These are phyloP conservation scores for Asterella californica DNA, from an alignment of 225 moss, liverwort and hornwort genomes.

Conservation along the genomic window DNA sequence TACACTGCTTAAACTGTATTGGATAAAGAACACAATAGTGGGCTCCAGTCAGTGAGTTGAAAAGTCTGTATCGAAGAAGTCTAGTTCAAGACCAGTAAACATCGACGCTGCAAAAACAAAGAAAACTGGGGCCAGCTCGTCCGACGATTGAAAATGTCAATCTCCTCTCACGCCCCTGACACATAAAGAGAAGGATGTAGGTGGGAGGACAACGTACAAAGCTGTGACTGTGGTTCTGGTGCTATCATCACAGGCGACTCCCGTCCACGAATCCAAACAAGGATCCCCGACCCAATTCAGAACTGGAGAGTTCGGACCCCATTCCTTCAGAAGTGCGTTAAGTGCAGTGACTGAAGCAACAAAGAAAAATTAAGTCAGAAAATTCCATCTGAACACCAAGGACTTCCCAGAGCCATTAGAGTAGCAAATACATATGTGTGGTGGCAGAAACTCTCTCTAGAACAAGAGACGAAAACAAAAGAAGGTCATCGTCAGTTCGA, in stretches of 20 bases:
- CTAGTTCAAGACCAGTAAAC: too few relatives aligned
- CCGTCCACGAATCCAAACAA: constrained; percentile 24
- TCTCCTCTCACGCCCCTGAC: not conserved
- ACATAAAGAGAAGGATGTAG: not conserved
- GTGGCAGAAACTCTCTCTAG: not conserved
- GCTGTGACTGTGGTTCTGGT: not conserved
- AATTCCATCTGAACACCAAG: not conserved
- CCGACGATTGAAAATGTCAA: too few relatives aligned
- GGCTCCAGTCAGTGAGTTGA: too few relatives aligned
- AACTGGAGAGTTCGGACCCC: not conserved
- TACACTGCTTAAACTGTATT: not conserved
- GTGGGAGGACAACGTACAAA: constrained; percentile 14
- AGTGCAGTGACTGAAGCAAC: constrained; percentile 28
- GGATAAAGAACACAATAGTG: not conserved
- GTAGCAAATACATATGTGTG: not conserved
- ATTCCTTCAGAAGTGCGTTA: constrained; percentile 12
- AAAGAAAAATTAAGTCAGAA: not conserved
- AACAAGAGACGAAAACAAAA: not conserved
- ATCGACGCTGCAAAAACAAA: too few relatives aligned
- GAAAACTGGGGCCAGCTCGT: too few relatives aligned
- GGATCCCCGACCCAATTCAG: constrained; percentile 37
- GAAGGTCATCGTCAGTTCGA: not conserved
- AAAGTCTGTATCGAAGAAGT: too few relatives aligned
- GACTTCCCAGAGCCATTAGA: not conserved
- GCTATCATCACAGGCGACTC: constrained; percentile 26